These are phyloP conservation scores for Mycothermus thermophilus DNA, from an alignment of 495 filamentous ascomycete genomes.

Conservation along the genomic window DNA sequence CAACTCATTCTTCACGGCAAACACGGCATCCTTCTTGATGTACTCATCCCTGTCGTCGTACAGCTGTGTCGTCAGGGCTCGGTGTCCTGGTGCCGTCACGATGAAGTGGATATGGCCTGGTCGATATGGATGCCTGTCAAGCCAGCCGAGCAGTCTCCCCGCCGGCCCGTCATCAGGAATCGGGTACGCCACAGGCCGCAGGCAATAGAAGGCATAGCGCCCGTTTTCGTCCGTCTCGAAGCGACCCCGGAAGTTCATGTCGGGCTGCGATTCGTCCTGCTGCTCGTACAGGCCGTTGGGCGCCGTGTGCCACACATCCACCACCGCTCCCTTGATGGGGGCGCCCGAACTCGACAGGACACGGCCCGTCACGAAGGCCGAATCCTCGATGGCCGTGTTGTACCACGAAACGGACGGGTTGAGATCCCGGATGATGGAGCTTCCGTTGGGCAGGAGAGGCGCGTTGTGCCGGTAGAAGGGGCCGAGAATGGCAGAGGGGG, in stretches of 20 bases:
- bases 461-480: conserved; percentile 67
- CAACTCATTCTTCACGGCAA: conserved; percentile 65
- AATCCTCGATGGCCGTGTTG: conserved; percentile 36
- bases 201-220: conserved; percentile 49
- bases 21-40: conserved; percentile 53
- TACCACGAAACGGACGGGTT: conserved; percentile 21
- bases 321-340: conserved; percentile 45
- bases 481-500: conserved; percentile 59
- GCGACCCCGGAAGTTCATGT: conserved; percentile 61
- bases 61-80: conserved; percentile 56
- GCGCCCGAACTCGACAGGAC: conserved; percentile 38
- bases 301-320: conserved; percentile 69
- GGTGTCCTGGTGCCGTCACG: conserved; percentile 21
- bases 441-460: conserved; percentile 47
- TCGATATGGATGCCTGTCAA: conserved; percentile 58
- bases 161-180: conserved; percentile 53
- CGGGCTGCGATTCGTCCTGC: conserved; percentile 55
- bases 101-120: conserved; percentile 71
- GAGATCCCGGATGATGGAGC: conserved; percentile 38
- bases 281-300: conserved; percentile 73
- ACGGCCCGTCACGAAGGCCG: conserved; percentile 48
- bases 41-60: conserved; percentile 55
- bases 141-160: conserved; percentile 35
- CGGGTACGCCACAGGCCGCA: conserved; percentile 59
- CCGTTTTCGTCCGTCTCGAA: conserved; percentile 55